Base-by-base conservation (phyloP, 352 stramenopile species). In the Phytopythium aichiense region DNA sequence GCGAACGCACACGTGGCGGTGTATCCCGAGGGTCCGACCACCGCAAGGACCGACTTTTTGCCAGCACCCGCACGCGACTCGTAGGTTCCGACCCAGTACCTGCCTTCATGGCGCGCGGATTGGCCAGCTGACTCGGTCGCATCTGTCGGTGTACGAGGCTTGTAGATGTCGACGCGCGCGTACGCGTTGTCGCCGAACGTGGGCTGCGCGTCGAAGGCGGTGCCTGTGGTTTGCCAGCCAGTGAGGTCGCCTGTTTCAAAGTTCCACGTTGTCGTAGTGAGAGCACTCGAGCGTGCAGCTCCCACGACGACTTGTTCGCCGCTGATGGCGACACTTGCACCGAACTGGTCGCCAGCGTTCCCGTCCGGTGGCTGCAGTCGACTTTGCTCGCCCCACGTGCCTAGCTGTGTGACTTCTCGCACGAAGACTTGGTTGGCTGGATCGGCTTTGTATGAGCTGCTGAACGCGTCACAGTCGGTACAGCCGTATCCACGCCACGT, bases 231-330 rank as follows among this genome's bases (percentile, higher is more conserved):
- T 33, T 79, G 72, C 97, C 96, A 99, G 2, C 97, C 97, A 0
- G 81, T 88, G 40, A 99, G 73, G 63, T 98, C 88, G 43, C 96
- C 97, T 0, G 96, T 98, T 63, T 99, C 97, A 68, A 99, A 99
- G 69, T 99, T 88, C 95, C 96, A 99, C 18, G 95, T 98, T 50
- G 92, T 98, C 3, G 80, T 92, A 3, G 87, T 80, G 18, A 92
- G 77, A 3, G 85, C 83, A 11, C 69, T 79, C 1, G 87, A 94
- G 2, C 71, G 63, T 58, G 79, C 74, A 7, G 89, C 87, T 4
- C 89, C 87, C 5, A 95, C 71, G 16, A 96, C 76, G 11, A 89
- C 62, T 58, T 94, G 83, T 56, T 96, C 82, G 16, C 81, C 84
- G 40, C 86, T 88, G 28, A 97, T 64, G 2, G 75, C 85, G 13